Percentiles rank a stretch among this genome's conserved stretches.
Evolutionary conservation across 2,329 filamentous ascomycete species (phyloP).

Genomic region (Diaporthe humulicola): DNA sequence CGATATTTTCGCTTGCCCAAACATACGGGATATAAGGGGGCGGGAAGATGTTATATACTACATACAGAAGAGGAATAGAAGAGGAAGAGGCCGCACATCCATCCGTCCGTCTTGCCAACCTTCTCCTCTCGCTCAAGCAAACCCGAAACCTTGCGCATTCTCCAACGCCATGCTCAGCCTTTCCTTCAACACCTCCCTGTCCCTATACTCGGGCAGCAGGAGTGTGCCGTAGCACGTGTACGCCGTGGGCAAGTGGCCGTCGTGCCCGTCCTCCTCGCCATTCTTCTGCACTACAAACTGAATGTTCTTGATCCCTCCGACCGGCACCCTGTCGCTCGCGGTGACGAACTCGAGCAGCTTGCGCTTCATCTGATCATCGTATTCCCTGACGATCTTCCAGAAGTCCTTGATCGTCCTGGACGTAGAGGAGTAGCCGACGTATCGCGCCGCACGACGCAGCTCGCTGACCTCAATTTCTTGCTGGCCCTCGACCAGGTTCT

Average conservation of each 20-base stretch:
- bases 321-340: conserved; percentile 89
- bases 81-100: neutral
- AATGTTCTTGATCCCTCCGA: conserved; percentile 85
- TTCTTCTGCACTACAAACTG: conserved; percentile 88
- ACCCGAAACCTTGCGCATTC: conserved; percentile 91
- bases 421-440: conserved; percentile 82
- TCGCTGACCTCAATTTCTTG: conserved; percentile 84
- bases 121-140: conserved; percentile 58
- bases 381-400: conserved; percentile 83
- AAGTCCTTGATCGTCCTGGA: conserved; percentile 83
- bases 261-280: conserved; percentile 69
- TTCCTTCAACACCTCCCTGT: conserved; percentile 76
- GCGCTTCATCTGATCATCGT: conserved; percentile 77
- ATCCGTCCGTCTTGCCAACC: neutral
- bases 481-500: conserved; percentile 85
- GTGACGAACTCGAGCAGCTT: conserved; percentile 94
- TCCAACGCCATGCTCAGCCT: conserved; percentile 88
- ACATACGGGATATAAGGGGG: neutral
- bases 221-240: conserved; percentile 95
- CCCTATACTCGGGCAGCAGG: conserved; percentile 84
- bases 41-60: neutral
- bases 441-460: conserved; percentile 78
- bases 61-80: neutral
- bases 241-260: conserved; percentile 81
- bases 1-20: neutral